Percentiles rank a stretch among this genome's conserved stretches.
Conservation (phyloP, 305 asterid species). For the Fraxinus greggii region DNA sequence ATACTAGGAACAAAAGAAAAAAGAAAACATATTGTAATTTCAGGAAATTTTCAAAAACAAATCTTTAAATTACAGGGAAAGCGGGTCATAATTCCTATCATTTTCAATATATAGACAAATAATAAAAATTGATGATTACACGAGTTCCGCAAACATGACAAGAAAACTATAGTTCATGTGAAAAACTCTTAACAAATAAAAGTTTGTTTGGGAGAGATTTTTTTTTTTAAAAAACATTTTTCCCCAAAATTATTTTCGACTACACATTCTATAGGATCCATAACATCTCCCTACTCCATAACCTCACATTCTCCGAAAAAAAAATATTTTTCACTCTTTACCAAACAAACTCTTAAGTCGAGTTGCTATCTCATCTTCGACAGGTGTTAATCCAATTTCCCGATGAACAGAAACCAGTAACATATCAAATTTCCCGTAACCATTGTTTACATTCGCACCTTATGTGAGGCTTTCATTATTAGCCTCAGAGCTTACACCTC, state of each 20-base stretch:
- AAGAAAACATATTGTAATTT: too few species aligned
- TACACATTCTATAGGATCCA: too few species aligned
- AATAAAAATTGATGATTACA: too few species aligned
- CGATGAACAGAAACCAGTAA: neutral
- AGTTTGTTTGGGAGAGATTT: too few species aligned
- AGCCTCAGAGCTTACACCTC: neutral
- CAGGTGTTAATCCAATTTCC: slow-evolving; percentile 1
- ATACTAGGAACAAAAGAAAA: neutral
- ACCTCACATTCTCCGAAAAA: neutral
- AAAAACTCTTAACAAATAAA: neutral
- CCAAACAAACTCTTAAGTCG: neutral
- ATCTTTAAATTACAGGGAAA: too few species aligned
- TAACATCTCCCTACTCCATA: neutral
- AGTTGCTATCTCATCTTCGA: neutral
- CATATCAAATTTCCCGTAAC: neutral
- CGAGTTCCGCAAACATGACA: slow-evolving; percentile 8
- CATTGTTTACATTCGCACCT: neutral
- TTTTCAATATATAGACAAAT: too few species aligned
- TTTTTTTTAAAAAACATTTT: too few species aligned
- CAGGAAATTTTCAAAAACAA: too few species aligned
- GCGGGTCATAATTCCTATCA: too few species aligned
- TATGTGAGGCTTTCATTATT: neutral
- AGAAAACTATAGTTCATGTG: neutral
- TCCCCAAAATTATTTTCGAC: too few species aligned
- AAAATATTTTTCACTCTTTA: too few species aligned